Evolutionary conservation across 768 basidiomycete species (phyloP).

Genomic region (Suillus fuscotomentosus): DNA sequence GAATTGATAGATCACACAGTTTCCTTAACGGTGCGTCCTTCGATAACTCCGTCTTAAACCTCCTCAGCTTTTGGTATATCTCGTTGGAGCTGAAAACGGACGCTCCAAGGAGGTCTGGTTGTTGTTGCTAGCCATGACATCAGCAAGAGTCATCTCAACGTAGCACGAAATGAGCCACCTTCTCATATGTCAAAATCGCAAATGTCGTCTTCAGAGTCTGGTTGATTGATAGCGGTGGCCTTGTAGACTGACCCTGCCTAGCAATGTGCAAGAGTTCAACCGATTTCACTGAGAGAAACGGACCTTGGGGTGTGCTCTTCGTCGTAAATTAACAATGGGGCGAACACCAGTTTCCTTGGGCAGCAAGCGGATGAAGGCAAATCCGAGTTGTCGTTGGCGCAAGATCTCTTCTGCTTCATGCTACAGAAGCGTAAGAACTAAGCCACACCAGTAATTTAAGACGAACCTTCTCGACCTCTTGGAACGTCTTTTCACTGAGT

Average conservation of each 20-base stretch:
- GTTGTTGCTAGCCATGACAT: constrained; percentile 47
- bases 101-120: constrained; percentile 67
- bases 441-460: not conserved
- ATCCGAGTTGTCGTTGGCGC: constrained; percentile 73
- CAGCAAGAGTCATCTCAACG: not conserved
- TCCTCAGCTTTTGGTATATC: constrained; percentile 71
- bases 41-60: constrained; percentile 57
- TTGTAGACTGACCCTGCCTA: constrained; percentile 29
- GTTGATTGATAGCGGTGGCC: constrained; percentile 71
- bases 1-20: constrained; percentile 44
- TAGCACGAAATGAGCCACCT: constrained; percentile 42
- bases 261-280: not conserved
- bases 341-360: constrained; percentile 96
- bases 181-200: constrained; percentile 84
- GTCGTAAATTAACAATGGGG: constrained; percentile 89
- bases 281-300: constrained; percentile 24
- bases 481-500: constrained; percentile 70
- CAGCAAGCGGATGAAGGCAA: constrained; percentile 82
- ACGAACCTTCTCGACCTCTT: constrained; percentile 64
- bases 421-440: constrained; percentile 34
- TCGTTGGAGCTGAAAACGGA: constrained; percentile 85
- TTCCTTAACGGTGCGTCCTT: constrained; percentile 36
- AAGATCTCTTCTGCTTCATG: constrained; percentile 63
- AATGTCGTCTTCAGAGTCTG: constrained; percentile 83
- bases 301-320: constrained; percentile 40